Percentiles rank a stretch among this genome's conserved stretches.
These are phyloP conservation scores for Sarcomyxa edulis DNA, from an alignment of 768 basidiomycete species.

Conservation along the genomic window DNA sequence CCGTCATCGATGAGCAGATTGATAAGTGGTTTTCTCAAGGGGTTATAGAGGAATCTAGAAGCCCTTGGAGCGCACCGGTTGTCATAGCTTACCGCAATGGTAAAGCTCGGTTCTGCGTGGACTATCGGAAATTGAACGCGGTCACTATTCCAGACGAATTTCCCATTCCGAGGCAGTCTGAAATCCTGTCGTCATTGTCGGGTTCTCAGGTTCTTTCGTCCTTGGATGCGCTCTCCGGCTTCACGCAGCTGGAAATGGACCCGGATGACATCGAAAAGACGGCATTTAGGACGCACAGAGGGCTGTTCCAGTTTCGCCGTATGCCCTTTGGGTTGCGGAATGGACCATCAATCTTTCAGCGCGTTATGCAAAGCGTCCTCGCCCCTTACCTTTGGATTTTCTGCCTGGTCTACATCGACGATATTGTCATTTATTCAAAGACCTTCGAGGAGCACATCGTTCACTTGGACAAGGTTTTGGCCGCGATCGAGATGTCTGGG, in stretches of 20 bases:
- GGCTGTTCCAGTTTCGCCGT: no score
- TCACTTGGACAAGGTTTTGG: no score
- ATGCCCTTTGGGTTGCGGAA: slow-evolving; percentile 2
- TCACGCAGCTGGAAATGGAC: no score
- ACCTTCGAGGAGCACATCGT: slow-evolving; percentile 25
- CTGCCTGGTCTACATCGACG: slow-evolving; percentile 35
- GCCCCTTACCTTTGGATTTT: slow-evolving; percentile 33
- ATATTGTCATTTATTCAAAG: slow-evolving; percentile 30
- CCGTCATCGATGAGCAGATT: no score
- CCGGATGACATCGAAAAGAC: slow-evolving; percentile 31
- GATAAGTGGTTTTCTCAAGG: no score
- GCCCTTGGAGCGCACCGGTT: slow-evolving; percentile 32
- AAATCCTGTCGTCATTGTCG: slow-evolving; percentile 21
- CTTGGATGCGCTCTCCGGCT: no score
- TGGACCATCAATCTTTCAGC: slow-evolving; percentile 26
- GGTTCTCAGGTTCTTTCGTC: slow-evolving; percentile 26
- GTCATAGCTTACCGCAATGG: no score
- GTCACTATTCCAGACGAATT: slow-evolving; percentile 14
- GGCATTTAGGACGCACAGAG: slow-evolving; percentile 37
- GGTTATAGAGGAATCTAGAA: slow-evolving; percentile 36
- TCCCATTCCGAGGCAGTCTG: slow-evolving; percentile 16
- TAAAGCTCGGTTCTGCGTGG: no score
- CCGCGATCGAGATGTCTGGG: slow-evolving; percentile 17
- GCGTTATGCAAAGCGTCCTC: slow-evolving; percentile 33
- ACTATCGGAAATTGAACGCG: no score